phyloP scores from a whole-genome alignment of 139 green algal species.

The Chlorella ohadii region DNA sequence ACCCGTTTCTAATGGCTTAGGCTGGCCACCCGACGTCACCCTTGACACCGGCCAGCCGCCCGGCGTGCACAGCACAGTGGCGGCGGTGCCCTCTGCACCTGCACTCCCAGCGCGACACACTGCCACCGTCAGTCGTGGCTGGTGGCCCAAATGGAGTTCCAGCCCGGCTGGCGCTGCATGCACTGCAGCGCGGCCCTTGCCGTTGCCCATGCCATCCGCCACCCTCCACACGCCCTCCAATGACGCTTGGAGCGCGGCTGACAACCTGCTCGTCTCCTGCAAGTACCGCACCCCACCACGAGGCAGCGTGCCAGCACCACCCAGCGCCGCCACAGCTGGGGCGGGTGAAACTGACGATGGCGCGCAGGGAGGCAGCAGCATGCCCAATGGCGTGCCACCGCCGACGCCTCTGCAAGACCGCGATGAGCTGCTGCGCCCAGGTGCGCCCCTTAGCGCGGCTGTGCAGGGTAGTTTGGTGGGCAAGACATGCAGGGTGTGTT shows the following conservation, averaged over 20 bases:
- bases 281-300: neutral
- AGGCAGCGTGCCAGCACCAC: neutral
- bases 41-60: slow-evolving; percentile 5
- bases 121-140: neutral
- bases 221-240: neutral
- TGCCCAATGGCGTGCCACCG: neutral
- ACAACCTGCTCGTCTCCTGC: neutral
- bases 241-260: neutral
- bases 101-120: neutral
- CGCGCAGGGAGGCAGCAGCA: neutral
- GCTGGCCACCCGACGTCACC: too few relatives aligned
- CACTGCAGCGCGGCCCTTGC: neutral
- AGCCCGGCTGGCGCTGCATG: neutral
- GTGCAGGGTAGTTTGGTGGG: too few relatives aligned
- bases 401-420: neutral
- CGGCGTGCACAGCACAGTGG: neutral
- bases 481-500: neutral
- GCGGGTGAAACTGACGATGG: too few relatives aligned
- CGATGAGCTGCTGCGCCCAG: too few relatives aligned
- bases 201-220: neutral
- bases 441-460: neutral
- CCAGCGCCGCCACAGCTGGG: neutral
- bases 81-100: neutral
- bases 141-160: slow-evolving; percentile 6
- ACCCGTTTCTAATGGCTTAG: neutral